Percentiles rank a stretch among this genome's conserved stretches.
Evolutionary conservation across 768 basidiomycete species (phyloP).

Genomic region (Termitomyces bulborhizus): DNA sequence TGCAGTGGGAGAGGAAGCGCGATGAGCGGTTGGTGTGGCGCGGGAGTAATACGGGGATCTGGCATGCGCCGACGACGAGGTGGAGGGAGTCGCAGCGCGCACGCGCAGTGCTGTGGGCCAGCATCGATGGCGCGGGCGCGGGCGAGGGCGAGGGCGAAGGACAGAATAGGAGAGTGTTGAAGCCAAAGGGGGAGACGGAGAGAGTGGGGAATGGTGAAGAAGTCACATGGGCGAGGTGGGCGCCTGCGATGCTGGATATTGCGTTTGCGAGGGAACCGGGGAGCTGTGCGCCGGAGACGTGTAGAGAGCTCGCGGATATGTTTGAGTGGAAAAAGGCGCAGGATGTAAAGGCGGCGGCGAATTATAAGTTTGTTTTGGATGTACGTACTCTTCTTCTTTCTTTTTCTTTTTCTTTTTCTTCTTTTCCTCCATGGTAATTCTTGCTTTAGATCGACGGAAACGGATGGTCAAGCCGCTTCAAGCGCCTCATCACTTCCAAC

Average conservation of each 20-base stretch:
- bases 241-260: conserved; percentile 48
- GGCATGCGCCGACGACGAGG: conserved; percentile 27
- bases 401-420: no score
- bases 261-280: conserved; percentile 33
- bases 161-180: conserved; percentile 28
- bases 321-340: conserved; percentile 44
- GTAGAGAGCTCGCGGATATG: conserved; percentile 31
- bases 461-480: conserved; percentile 61
- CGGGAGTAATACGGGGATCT: conserved; percentile 66
- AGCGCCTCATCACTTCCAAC: conserved; percentile 52
- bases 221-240: conserved; percentile 25
- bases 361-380: conserved; percentile 57
- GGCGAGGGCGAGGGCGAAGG: conserved; percentile 15
- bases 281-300: conserved; percentile 34
- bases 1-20: conserved; percentile 52
- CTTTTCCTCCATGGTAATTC: no score
- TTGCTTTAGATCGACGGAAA: conserved; percentile 50
- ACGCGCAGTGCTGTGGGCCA: conserved; percentile 30
- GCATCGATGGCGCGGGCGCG: conserved; percentile 33
- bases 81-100: conserved; percentile 45
- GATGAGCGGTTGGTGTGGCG: conserved; percentile 63
- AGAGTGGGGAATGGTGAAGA: conserved; percentile 27
- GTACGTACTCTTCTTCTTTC: conserved; percentile 26
- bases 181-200: conserved; percentile 15
- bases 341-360: conserved; percentile 32